Conservation (phyloP, 1,139 yeast species). For the Kurtzmaniella quercitrusa region DNA sequence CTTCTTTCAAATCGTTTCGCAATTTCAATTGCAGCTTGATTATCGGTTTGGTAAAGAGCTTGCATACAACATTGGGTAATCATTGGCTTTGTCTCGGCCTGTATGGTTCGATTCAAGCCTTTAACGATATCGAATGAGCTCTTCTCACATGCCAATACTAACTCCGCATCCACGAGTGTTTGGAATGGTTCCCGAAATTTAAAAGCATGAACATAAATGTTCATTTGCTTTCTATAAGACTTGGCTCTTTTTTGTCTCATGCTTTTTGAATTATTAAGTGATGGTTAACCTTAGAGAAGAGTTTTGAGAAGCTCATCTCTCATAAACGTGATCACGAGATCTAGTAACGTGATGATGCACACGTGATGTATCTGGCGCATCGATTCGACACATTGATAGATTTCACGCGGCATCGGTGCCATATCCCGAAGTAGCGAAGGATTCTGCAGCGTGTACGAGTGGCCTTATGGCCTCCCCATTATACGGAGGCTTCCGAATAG, state of each 20-base stretch:
- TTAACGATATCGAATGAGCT: slow-evolving; percentile 70
- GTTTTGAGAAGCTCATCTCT: slow-evolving; percentile 1
- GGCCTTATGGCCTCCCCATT: no score
- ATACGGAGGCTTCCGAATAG: no score
- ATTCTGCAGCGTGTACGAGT: no score
- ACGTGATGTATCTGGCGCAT: no score
- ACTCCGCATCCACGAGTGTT: slow-evolving; percentile 76
- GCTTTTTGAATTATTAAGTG: slow-evolving; percentile 9
- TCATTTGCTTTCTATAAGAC: slow-evolving; percentile 88
- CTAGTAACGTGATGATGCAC: background rate
- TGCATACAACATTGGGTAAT: slow-evolving; percentile 96
- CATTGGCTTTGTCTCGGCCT: slow-evolving; percentile 87
- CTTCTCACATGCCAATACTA: slow-evolving; percentile 61
- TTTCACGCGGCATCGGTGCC: no score
- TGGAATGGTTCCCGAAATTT: slow-evolving; percentile 94
- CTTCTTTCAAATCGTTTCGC: slow-evolving; percentile 84
- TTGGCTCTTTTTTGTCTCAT: slow-evolving; percentile 98
- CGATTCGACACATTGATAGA: no score
- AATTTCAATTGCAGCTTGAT: slow-evolving; percentile 69
- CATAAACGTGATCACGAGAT: background rate
- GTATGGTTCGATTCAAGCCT: slow-evolving; percentile 79
- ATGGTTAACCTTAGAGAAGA: background rate
- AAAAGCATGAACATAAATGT: slow-evolving; percentile 77
- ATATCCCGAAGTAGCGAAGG: no score
- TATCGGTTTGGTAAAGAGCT: slow-evolving; percentile 65